Evolutionary conservation across 2,329 filamentous ascomycete genomes (phyloP).

Genomic region (Phaeosphaeriaceae sp.): DNA sequence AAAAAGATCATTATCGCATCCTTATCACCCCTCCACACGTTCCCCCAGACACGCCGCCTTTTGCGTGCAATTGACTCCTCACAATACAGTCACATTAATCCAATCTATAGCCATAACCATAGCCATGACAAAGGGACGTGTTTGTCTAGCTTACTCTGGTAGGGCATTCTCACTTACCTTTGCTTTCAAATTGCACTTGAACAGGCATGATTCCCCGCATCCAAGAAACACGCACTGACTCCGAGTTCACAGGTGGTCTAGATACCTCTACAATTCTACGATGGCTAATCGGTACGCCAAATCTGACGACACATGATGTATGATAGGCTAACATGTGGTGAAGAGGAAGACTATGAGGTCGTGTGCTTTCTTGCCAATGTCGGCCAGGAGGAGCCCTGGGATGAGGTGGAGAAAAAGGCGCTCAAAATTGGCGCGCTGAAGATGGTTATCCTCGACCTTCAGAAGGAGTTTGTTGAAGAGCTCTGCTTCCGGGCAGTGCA

Average conservation of each 20-base stretch:
- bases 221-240: constrained; percentile 24
- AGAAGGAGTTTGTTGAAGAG: constrained; percentile 78
- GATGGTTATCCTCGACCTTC: constrained; percentile 69
- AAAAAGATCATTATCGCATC: constrained; percentile 20
- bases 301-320: not conserved
- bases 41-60: constrained; percentile 15
- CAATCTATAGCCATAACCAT: constrained; percentile 3
- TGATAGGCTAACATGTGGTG: constrained; percentile 10
- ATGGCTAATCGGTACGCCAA: constrained; percentile 45
- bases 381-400: constrained; percentile 66
- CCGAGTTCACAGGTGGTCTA: constrained; percentile 56
- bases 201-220: not conserved
- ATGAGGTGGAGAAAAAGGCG: constrained; percentile 72
- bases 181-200: not conserved
- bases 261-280: constrained; percentile 60
- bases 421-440: constrained; percentile 71
- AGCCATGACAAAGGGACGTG: constrained; percentile 51
- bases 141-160: constrained; percentile 59
- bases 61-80: constrained; percentile 22
- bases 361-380: constrained; percentile 63
- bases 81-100: constrained; percentile 9
- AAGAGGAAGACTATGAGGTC: constrained; percentile 65
- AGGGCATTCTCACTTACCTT: constrained; percentile 12
- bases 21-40: constrained; percentile 24
- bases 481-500: constrained; percentile 81